Percentiles rank a stretch among this genome's conserved stretches.
Conservation (phyloP, 352 stramenopile species). For the Phytophthora idaei region DNA sequence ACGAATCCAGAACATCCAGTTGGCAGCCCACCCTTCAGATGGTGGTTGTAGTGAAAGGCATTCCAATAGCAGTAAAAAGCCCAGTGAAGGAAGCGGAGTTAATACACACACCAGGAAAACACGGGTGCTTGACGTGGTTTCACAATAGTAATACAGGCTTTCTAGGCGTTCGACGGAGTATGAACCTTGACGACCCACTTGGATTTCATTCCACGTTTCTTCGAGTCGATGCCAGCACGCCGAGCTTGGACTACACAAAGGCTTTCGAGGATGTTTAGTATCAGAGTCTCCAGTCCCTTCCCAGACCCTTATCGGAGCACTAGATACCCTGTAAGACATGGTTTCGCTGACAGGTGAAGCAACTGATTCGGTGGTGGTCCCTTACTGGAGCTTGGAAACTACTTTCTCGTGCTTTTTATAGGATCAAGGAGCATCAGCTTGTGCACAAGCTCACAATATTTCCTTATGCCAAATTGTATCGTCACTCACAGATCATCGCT, state of each 20-base stretch:
- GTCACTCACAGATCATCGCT: too few relatives aligned
- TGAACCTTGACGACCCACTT: constrained; percentile 25
- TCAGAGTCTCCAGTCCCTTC: background rate
- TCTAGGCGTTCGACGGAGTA: constrained; percentile 28
- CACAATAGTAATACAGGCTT: constrained; percentile 18
- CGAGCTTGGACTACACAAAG: background rate
- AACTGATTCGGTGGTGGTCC: too few relatives aligned
- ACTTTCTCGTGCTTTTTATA: constrained; percentile 5
- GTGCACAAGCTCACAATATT: too few relatives aligned
- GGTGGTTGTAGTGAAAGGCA: constrained; percentile 22
- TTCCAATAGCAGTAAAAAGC: constrained; percentile 22
- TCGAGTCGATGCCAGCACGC: constrained; percentile 9
- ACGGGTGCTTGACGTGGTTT: constrained; percentile 12
- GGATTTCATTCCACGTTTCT: constrained; percentile 22
- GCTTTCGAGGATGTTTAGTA: background rate
- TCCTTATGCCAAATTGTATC: too few relatives aligned
- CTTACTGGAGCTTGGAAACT: background rate
- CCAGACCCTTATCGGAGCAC: background rate
- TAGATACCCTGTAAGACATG: constrained; percentile 2
- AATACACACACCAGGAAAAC: constrained; percentile 15
- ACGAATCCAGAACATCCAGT: constrained; percentile 35
- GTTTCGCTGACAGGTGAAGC: background rate
- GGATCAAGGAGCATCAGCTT: background rate
- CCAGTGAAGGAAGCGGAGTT: constrained; percentile 16
- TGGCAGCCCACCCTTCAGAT: constrained; percentile 26